Conservation (phyloP, 23 red algal species). For the Pyropia haitanensis region DNA sequence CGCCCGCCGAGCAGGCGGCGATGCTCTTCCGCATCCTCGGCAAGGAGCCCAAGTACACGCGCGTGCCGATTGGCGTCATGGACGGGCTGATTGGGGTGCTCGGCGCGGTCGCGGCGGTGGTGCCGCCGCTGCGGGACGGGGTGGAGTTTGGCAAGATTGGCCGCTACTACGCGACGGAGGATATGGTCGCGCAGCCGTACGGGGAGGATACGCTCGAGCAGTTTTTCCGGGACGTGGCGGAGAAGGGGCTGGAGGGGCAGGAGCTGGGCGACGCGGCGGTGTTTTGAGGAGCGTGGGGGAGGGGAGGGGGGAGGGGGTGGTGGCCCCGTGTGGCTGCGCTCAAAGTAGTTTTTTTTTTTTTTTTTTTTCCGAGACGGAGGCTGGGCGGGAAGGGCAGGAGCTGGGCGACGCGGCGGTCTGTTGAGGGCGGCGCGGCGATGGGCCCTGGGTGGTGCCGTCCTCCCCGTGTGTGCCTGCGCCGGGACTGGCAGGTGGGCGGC, state of each 20-base stretch:
- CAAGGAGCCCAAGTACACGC: constrained; percentile 29
- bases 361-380: constrained; percentile 20
- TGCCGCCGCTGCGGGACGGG: constrained; percentile 26
- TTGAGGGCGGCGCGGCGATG: constrained; percentile 10
- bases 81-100: constrained; percentile 34
- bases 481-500: too few species aligned
- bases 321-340: too few species aligned
- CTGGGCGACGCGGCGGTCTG: constrained; percentile 40
- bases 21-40: constrained; percentile 32
- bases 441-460: too few species aligned
- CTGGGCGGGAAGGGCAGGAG: constrained; percentile 46
- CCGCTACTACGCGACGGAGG: constrained; percentile 58
- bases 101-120: constrained; percentile 9
- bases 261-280: constrained; percentile 51
- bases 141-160: constrained; percentile 70
- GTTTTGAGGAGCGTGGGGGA: constrained; percentile 3
- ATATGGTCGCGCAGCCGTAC: constrained; percentile 53
- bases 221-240: constrained; percentile 43
- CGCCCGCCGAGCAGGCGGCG: constrained; percentile 50
- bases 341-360: too few species aligned
- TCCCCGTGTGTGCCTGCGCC: too few species aligned
- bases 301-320: too few species aligned
- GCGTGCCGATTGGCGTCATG: constrained; percentile 49
- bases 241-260: constrained; percentile 46
- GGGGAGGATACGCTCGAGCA: constrained; percentile 50